phyloP scores from a whole-genome alignment of 768 basidiomycete genomes.

The Daedaleopsis nitida region DNA sequence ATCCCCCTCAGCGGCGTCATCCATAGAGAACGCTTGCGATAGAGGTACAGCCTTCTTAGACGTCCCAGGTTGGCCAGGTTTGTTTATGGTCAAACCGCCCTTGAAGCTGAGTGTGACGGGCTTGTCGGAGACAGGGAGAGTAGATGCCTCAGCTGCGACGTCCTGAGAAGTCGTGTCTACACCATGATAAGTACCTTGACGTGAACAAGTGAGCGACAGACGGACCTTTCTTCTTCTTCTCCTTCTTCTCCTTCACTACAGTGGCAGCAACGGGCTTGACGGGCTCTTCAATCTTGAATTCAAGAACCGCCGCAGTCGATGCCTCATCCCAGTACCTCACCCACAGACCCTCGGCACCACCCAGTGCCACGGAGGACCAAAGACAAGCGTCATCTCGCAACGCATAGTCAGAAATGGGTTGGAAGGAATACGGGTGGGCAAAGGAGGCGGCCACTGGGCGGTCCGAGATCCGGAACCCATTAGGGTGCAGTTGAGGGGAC shows the following conservation, averaged over 20 bases:
- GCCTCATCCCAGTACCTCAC: constrained; percentile 93
- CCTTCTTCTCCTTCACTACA: constrained; percentile 59
- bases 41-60: constrained; percentile 43
- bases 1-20: constrained; percentile 44
- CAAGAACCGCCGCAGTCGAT: constrained; percentile 71
- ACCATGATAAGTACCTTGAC: neutral
- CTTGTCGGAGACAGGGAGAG: constrained; percentile 74
- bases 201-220: neutral
- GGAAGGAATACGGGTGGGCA: constrained; percentile 89
- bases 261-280: constrained; percentile 37
- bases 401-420: constrained; percentile 73
- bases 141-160: constrained; percentile 57
- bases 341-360: constrained; percentile 72
- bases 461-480: constrained; percentile 92
- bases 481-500: constrained; percentile 84
- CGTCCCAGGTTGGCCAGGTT: constrained; percentile 23
- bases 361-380: constrained; percentile 63
- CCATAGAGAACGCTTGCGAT: constrained; percentile 67
- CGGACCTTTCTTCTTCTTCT: constrained; percentile 47
- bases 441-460: constrained; percentile 91
- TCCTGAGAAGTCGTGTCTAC: constrained; percentile 5
- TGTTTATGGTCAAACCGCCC: constrained; percentile 24
- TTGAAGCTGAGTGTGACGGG: constrained; percentile 79
- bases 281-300: constrained; percentile 76
- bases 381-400: constrained; percentile 79